These are phyloP conservation scores for Warburgia ugandensis DNA, from an alignment of 164 flowering plant species.

Conservation along the genomic window DNA sequence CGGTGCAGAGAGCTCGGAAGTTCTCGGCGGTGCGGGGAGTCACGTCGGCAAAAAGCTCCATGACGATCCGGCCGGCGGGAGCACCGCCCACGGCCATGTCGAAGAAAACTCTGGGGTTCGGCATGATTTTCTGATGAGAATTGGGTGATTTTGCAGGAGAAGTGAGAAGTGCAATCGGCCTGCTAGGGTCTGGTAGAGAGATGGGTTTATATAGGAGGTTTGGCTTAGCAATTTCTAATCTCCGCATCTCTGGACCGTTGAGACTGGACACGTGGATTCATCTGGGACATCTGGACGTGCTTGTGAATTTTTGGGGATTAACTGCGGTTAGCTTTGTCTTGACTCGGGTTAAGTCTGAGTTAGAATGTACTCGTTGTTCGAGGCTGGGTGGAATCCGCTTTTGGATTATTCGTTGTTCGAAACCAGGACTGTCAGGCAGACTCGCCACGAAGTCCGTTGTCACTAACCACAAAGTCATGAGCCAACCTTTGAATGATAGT, in stretches of 20 bases:
- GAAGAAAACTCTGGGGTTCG: conserved; percentile 76
- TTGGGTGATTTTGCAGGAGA: not conserved
- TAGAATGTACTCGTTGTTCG: too few relatives aligned
- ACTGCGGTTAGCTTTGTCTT: not conserved
- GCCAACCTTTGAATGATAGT: too few relatives aligned
- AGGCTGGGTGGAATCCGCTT: too few relatives aligned
- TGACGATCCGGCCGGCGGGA: conserved; percentile 61
- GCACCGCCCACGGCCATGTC: conserved; percentile 61
- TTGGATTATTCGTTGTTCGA: too few relatives aligned
- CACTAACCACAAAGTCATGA: too few relatives aligned
- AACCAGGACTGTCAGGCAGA: too few relatives aligned
- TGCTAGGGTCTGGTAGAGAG: too few relatives aligned
- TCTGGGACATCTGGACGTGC: not conserved
- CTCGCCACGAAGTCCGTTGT: too few relatives aligned
- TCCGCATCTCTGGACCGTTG: not conserved
- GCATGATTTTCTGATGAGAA: conserved; percentile 13
- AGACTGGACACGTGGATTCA: not conserved
- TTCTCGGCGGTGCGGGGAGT: conserved; percentile 64
- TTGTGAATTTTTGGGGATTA: not conserved
- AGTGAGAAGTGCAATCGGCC: too few relatives aligned
- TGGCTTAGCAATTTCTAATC: not conserved
- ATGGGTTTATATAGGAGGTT: too few relatives aligned
- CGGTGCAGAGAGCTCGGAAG: conserved; percentile 88
- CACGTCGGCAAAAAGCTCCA: conserved; percentile 68
- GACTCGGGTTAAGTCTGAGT: not conserved